Base-by-base conservation (phyloP, 768 basidiomycete species). In the Termitomyces sp. region DNA sequence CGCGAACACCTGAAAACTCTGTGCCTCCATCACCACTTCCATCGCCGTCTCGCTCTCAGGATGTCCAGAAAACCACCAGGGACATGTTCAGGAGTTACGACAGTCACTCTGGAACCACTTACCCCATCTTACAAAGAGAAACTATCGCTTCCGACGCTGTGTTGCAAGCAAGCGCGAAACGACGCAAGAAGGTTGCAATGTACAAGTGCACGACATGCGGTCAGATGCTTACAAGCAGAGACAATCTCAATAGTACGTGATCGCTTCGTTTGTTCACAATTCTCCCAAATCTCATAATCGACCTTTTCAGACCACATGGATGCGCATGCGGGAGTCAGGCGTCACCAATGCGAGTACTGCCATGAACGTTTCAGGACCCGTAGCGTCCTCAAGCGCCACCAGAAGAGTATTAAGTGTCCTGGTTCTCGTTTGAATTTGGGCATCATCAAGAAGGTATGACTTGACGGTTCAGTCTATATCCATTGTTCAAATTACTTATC, bases 71-170 rank as follows among this genome's bases (percentile, higher is more conserved):
- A 42, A 17, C 9, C 28, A 23, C 14, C 14, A 57, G 47, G 35
- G 56, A 59, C 35, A 46, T 55, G n/a, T 59, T 59, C 44, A 59
- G 53, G 42, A 19, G 50, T 30, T 54, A 60, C 35, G 35, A 51
- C 14, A 52, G 21, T 27, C 32, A 51, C 19, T 41, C 47, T 30
- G 53, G 56, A 19, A 14, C 43, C 14, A 25, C 42, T 11, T 61
- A 58, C 9, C 60, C 60, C 2, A 61, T 56, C 1, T 19, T 58
- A 21, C 59, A 57, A 23, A 55, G 62, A 49, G 62, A 63, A 0
- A 61, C 56, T 5, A 63, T 63, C 28, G 62, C 62, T 12, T 63
- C 62, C 3, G 59, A 58, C 3, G 62, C 62, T 9, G 62, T 63
- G 19, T 42, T 63, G n/a, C 52, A 51, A 28, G 62, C 62, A 19